phyloP scores from a whole-genome alignment of 805 yeast genomes.

The Kuraishia piskuri region DNA sequence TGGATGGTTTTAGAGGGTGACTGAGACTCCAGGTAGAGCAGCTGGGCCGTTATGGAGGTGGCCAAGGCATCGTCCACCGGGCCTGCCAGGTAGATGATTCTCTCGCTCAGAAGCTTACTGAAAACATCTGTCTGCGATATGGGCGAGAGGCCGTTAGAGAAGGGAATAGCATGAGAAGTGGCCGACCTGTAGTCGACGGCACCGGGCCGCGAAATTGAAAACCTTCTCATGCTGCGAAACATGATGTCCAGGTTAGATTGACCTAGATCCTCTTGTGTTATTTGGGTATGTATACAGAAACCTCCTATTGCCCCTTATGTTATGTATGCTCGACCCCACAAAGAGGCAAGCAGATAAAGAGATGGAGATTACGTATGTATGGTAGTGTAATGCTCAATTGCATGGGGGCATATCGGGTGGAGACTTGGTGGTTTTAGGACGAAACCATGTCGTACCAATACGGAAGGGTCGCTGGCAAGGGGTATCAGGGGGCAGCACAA shows the following conservation, averaged over 20 bases:
- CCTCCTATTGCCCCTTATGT: no score
- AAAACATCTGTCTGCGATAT: conserved; percentile 6
- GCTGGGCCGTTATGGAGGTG: conserved; percentile 12
- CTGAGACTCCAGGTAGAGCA: conserved; percentile 15
- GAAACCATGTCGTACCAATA: no score
- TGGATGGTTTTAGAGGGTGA: conserved; percentile 14
- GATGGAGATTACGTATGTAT: not conserved
- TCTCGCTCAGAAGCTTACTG: conserved; percentile 7
- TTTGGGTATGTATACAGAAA: no score
- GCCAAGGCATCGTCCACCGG: conserved; percentile 9
- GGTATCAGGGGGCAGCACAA: no score
- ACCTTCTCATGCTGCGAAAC: not conserved
- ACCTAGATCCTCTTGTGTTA: no score
- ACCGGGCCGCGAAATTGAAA: not conserved
- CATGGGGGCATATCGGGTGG: no score
- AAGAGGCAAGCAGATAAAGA: no score
- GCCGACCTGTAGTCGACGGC: not conserved
- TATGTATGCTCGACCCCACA: no score
- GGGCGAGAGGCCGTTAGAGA: not conserved
- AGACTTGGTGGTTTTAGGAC: no score
- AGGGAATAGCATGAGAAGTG: conserved; percentile 3
- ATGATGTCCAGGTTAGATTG: no score
- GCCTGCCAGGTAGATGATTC: conserved; percentile 10
- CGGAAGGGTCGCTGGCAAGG: no score
- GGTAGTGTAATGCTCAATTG: not conserved